These are phyloP conservation scores for Apiotrichum veenhuisii DNA, from an alignment of 1,284 basidiomycete genomes.

Conservation along the genomic window DNA sequence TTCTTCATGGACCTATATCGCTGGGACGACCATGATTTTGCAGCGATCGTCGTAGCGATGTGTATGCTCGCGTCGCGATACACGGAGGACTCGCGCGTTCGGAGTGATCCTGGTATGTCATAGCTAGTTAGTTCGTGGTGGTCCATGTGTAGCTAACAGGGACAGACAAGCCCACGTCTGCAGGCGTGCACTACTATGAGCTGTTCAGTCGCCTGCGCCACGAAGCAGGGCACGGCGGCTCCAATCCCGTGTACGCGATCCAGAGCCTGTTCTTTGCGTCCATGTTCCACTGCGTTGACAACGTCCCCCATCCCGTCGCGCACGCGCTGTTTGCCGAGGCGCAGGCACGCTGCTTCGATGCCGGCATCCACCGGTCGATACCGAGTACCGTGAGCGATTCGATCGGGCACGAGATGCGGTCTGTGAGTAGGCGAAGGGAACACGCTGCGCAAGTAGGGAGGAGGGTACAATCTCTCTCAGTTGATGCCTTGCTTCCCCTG, in stretches of 20 bases:
- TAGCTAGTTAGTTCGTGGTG: too few species aligned
- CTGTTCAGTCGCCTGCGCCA: conserved; percentile 15
- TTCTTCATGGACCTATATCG: conserved; percentile 13
- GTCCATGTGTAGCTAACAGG: too few species aligned
- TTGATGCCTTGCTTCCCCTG: too few species aligned
- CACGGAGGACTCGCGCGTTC: conserved; percentile 7
- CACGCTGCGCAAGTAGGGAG: too few species aligned
- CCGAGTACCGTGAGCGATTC: not conserved
- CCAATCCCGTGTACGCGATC: conserved; percentile 18
- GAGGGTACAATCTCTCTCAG: too few species aligned
- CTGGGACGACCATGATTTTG: conserved; percentile 10
- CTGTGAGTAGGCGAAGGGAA: not conserved
- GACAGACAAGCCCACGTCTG: conserved; percentile 9
- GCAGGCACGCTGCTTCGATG: conserved; percentile 6
- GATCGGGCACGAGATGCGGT: conserved; percentile 8
- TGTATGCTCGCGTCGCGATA: conserved; percentile 18
- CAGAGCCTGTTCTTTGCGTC: conserved; percentile 18
- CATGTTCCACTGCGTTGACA: conserved; percentile 22
- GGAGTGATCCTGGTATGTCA: conserved; percentile 4
- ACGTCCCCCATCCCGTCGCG: conserved; percentile 21
- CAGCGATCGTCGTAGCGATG: conserved; percentile 14
- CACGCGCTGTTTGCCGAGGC: conserved; percentile 15
- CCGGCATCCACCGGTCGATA: conserved; percentile 9
- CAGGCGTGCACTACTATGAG: conserved; percentile 11
- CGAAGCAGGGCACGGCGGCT: conserved; percentile 10